Conservation (phyloP, 2,329 filamentous ascomycete genomes). For the Didymella pinodella region DNA sequence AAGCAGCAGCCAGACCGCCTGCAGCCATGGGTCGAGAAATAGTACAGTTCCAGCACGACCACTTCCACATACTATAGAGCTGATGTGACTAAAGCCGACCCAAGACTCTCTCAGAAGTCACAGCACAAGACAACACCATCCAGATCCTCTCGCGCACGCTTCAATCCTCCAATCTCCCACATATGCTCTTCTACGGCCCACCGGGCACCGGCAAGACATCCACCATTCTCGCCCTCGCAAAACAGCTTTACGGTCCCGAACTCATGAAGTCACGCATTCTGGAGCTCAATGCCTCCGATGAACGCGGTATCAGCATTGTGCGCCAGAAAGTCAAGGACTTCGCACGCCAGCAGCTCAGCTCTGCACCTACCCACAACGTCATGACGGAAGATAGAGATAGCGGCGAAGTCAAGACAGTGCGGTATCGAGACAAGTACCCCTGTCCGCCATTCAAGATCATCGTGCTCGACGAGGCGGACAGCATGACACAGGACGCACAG, state of each 20-base stretch:
- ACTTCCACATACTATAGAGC: not conserved
- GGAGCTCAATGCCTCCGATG: constrained; percentile 98
- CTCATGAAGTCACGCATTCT: constrained; percentile 94
- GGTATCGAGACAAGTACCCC: constrained; percentile 73
- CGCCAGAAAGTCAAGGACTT: constrained; percentile 99
- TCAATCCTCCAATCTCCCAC: constrained; percentile 95
- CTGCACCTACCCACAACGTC: constrained; percentile 72
- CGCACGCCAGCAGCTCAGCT: constrained; percentile 90
- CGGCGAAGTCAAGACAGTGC: constrained; percentile 40
- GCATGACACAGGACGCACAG: constrained; percentile 98
- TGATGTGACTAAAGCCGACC: constrained; percentile 72
- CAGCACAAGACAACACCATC: constrained; percentile 96
- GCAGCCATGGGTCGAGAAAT: constrained; percentile 99
- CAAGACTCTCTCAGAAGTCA: constrained; percentile 91
- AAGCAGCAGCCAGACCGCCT: constrained; percentile 70
- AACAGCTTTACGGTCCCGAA: constrained; percentile 95
- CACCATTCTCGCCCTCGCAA: constrained; percentile 94
- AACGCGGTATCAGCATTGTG: constrained; percentile 96
- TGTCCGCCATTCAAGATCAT: constrained; percentile 99
- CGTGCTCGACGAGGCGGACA: constrained; percentile 96
- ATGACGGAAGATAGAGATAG: constrained; percentile 56
- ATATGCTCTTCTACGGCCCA: constrained; percentile 99
- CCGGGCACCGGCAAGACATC: constrained; percentile 98
- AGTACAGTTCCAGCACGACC: constrained; percentile 62
- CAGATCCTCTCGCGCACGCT: constrained; percentile 90